Evolutionary conservation across 1,284 basidiomycete species (phyloP).

Genomic region (Pseudozyma hubeiensis): DNA sequence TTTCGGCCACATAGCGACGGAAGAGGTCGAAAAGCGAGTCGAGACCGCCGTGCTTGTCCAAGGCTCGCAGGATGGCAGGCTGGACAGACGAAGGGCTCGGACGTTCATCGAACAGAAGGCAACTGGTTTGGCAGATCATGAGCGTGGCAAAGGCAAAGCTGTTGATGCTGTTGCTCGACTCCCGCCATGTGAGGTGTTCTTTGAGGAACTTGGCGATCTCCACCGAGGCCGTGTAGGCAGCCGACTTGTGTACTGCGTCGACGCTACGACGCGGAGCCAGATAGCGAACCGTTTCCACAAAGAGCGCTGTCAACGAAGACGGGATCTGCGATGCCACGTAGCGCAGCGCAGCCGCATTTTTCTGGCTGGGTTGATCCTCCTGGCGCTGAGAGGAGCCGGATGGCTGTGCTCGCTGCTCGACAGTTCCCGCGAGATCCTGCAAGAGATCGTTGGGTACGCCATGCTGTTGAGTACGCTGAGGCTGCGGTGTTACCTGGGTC

Average conservation of each 20-base stretch:
- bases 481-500: constrained; percentile 15
- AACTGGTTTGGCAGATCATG: constrained; percentile 79
- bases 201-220: constrained; percentile 80
- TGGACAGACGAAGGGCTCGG: constrained; percentile 72
- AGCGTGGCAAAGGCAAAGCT: constrained; percentile 73
- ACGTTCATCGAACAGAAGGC: constrained; percentile 86
- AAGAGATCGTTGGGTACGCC: constrained; percentile 42
- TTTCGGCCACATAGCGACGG: constrained; percentile 74
- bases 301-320: constrained; percentile 82
- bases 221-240: constrained; percentile 78
- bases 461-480: constrained; percentile 35
- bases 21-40: constrained; percentile 77
- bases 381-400: constrained; percentile 19
- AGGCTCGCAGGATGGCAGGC: constrained; percentile 81
- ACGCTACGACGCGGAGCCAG: constrained; percentile 81
- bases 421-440: constrained; percentile 48
- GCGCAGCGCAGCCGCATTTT: constrained; percentile 72
- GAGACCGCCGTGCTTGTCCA: constrained; percentile 80
- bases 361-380: constrained; percentile 32
- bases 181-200: constrained; percentile 76
- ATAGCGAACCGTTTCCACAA: constrained; percentile 89
- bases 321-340: constrained; percentile 85
- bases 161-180: constrained; percentile 72
- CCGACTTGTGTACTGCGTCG: constrained; percentile 82
- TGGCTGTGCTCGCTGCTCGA: constrained; percentile 25